phyloP scores from a whole-genome alignment of 352 stramenopile species.

The Phytophthora uliginosa region DNA sequence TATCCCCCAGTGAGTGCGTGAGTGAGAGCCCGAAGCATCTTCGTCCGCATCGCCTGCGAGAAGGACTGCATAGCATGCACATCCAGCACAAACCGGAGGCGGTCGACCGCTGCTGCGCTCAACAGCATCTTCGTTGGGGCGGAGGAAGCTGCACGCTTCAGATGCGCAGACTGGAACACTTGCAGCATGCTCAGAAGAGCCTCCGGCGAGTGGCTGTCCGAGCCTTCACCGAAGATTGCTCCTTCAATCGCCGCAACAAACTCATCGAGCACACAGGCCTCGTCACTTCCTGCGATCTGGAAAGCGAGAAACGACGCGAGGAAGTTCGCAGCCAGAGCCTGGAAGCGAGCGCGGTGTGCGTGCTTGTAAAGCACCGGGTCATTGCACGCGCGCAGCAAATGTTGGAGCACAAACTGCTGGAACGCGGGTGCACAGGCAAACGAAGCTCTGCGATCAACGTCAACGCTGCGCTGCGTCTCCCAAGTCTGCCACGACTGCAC shows the following conservation, averaged over 20 bases:
- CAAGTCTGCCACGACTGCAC: slow-evolving; percentile 32
- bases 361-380: slow-evolving; percentile 85
- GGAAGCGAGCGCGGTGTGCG: slow-evolving; percentile 45
- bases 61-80: slow-evolving; percentile 85
- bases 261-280: slow-evolving; percentile 29
- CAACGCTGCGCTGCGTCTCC: background rate
- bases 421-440: slow-evolving; percentile 60
- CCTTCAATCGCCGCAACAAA: slow-evolving; percentile 49
- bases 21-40: slow-evolving; percentile 58
- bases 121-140: slow-evolving; percentile 25
- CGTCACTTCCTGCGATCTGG: slow-evolving; percentile 27
- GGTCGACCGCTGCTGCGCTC: slow-evolving; percentile 49
- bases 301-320: slow-evolving; percentile 52
- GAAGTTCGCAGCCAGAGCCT: slow-evolving; percentile 45
- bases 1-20: slow-evolving; percentile 71
- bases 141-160: slow-evolving; percentile 25
- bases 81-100: slow-evolving; percentile 75
- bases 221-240: slow-evolving; percentile 63
- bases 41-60: slow-evolving; percentile 65
- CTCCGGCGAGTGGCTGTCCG: slow-evolving; percentile 72
- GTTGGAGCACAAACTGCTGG: slow-evolving; percentile 60
- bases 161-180: slow-evolving; percentile 52
- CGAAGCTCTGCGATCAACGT: slow-evolving; percentile 35
- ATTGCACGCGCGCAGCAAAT: slow-evolving; percentile 67
- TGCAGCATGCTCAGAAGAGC: slow-evolving; percentile 76